Evolutionary conservation across 139 green algal genomes (phyloP), one percentile per base, ranked within the genome.

Genomic region (Coccomyxa sp.): DNA sequence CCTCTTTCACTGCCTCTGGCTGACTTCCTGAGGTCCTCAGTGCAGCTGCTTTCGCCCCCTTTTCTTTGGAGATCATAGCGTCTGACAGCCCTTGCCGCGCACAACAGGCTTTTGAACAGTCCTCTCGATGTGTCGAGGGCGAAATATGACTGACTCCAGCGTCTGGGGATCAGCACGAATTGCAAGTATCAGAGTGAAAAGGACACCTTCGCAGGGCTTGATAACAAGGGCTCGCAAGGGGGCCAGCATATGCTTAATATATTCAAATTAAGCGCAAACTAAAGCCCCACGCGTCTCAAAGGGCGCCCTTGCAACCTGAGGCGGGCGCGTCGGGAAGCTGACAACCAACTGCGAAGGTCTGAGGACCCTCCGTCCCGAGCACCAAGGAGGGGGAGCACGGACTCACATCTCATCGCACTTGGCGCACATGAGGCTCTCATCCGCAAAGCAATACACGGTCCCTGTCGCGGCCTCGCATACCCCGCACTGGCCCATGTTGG

Each of bases 351-450:
- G 22, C 36, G n/a, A 16, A 55, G 7, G 33, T 58, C 9, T 73
- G 24, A n/a, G 36, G 29, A 75, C 38, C 27, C 39, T 35, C 29
- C 6, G 3, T 38, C 33, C 40, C 24, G 22, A 7, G 5, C 10
- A 12, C 27, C 6, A 24, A 22, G n/a, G 40, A 12, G n/a, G 6
- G 39, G 14, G 10, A 22, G 4, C 9, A 18, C 27, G 36, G 37
- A 41, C 70, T 50, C 34, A 83, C 79, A 29, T 79, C 34, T 37
- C 39, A 39, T 83, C 79, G 36, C 79, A 83, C 6, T 31, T 27
- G 18, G 10, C 22, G 73, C 79, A 83, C 73, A 83, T 75, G 31
- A 74, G 34, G n/a, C 39, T 34, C 10, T 37, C 64, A 31, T 79
- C 58, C 22, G 72, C 58, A 68, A 83, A 83, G 29, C 79, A 83